Conservation (phyloP, 805 yeast species). For the Barnettozyma pratensis region DNA sequence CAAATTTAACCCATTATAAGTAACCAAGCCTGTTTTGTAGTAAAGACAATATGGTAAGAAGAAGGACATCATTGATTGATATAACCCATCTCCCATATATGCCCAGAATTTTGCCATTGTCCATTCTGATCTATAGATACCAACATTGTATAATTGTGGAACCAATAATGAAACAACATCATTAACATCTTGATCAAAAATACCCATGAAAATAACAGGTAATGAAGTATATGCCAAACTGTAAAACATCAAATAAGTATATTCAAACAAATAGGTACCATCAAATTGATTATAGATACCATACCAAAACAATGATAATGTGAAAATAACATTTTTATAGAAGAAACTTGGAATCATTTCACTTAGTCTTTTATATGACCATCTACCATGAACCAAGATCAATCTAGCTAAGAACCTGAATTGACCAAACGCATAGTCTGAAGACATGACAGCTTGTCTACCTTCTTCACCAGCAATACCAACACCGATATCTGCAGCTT, state of each 20-base stretch:
- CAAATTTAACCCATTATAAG: conserved; percentile 48
- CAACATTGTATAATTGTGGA: conserved; percentile 70
- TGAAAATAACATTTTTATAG: conserved; percentile 72
- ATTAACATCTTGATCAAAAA: conserved; percentile 76
- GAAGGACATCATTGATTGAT: conserved; percentile 68
- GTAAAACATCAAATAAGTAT: conserved; percentile 74
- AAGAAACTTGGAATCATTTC: conserved; percentile 84
- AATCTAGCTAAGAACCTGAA: conserved; percentile 66
- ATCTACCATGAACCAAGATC: conserved; percentile 74
- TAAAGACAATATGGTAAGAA: conserved; percentile 66
- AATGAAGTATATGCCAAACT: conserved; percentile 79
- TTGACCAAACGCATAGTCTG: conserved; percentile 83
- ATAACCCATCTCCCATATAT: conserved; percentile 74
- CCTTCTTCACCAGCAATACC: conserved; percentile 94
- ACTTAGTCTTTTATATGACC: conserved; percentile 78
- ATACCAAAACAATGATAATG: conserved; percentile 73
- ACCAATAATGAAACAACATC: conserved; percentile 64
- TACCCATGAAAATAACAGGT: conserved; percentile 73
- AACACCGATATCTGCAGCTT: conserved; percentile 81
- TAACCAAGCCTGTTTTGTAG: conserved; percentile 37
- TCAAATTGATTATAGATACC: conserved; percentile 72
- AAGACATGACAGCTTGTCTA: conserved; percentile 82
- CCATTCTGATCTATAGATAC: conserved; percentile 72
- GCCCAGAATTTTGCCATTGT: conserved; percentile 58
- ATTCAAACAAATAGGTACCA: conserved; percentile 76